Conservation (phyloP, 768 basidiomycete genomes). For the Cytidiella melzeri region DNA sequence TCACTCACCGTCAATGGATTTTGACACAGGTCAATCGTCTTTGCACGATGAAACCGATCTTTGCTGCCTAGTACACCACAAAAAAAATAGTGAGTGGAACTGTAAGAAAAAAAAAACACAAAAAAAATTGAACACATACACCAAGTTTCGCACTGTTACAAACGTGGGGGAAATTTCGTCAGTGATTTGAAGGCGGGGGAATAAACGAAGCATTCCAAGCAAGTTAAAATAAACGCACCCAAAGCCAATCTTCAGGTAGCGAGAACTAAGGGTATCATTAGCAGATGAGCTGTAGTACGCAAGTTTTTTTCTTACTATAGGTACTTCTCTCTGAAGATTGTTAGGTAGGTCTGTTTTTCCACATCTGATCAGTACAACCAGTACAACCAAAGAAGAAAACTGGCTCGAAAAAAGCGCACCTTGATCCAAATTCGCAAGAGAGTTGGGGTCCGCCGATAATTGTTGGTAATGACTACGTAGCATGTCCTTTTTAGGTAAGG, state of each 20-base stretch:
- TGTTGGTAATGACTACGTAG: constrained; percentile 89
- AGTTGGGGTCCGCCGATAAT: constrained; percentile 90
- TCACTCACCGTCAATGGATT: constrained; percentile 83
- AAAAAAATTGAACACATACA: constrained; percentile 45
- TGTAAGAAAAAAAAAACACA: neutral
- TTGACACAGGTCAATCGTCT: constrained; percentile 94
- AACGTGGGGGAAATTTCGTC: neutral
- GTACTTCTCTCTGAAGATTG: constrained; percentile 86
- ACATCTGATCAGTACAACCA: neutral
- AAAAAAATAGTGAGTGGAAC: neutral
- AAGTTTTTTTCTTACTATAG: constrained; percentile 82
- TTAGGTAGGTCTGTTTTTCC: constrained; percentile 77
- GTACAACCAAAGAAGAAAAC: neutral
- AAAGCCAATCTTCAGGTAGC: constrained; percentile 90
- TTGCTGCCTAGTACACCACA: constrained; percentile 54
- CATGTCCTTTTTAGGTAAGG: constrained; percentile 55
- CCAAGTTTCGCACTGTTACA: constrained; percentile 90
- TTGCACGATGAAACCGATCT: constrained; percentile 70
- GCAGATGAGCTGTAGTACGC: neutral
- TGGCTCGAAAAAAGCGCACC: constrained; percentile 36
- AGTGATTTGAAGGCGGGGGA: neutral
- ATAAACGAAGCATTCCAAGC: neutral
- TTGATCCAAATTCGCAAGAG: constrained; percentile 93
- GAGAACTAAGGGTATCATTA: constrained; percentile 52
- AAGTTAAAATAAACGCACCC: constrained; percentile 49